Evolutionary conservation across 768 basidiomycete genomes (phyloP).

Genomic region (Daedaleopsis nitida): DNA sequence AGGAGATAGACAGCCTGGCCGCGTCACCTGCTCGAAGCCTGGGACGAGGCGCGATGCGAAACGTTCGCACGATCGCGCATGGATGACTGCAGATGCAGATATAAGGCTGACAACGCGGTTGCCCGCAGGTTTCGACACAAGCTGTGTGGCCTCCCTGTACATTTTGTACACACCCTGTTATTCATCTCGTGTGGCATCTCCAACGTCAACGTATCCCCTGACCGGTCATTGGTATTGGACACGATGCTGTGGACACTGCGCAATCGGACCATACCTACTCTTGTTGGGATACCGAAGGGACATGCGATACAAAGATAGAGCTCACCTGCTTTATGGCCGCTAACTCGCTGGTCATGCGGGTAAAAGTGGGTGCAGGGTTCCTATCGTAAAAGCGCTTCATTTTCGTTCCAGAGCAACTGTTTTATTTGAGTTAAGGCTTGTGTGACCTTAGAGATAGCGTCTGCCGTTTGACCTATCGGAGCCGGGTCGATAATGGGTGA

Average conservation of each 20-base stretch:
- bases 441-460: conserved; percentile 66
- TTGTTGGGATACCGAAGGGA: not conserved
- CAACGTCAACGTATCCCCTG: conserved; percentile 5
- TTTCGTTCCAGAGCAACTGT: conserved; percentile 54
- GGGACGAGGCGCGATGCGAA: conserved; percentile 3
- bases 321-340: conserved; percentile 10
- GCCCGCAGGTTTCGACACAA: conserved; percentile 14
- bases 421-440: conserved; percentile 63
- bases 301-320: conserved; percentile 2
- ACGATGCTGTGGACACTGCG: conserved; percentile 12
- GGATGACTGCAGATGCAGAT: not conserved
- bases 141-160: conserved; percentile 4
- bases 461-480: conserved; percentile 61
- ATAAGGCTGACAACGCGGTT: conserved; percentile 9
- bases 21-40: conserved; percentile 13
- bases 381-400: conserved; percentile 25
- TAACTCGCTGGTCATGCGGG: conserved; percentile 10
- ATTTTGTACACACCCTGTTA: conserved; percentile 3
- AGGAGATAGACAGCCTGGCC: conserved; percentile 3
- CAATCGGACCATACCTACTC: conserved; percentile 10
- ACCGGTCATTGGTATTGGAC: conserved; percentile 7
- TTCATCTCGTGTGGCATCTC: conserved; percentile 2
- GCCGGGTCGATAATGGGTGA: conserved; percentile 43
- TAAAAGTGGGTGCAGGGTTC: conserved; percentile 16
- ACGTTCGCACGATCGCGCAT: conserved; percentile 3